Evolutionary conservation across 1,284 basidiomycete genomes (phyloP).

Genomic region (Ceratobasidium sp.): DNA sequence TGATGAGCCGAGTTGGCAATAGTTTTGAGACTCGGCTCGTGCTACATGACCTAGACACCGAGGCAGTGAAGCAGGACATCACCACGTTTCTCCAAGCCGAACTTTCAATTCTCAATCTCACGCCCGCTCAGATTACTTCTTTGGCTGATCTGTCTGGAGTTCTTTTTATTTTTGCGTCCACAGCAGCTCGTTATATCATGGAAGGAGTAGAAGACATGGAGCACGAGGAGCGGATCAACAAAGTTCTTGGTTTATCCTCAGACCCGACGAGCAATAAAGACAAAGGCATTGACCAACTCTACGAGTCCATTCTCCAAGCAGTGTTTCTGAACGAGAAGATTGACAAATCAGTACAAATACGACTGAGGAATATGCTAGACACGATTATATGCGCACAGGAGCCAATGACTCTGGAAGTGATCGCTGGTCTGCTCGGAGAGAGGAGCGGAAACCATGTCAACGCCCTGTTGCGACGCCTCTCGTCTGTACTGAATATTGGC

Average conservation of each 20-base stretch:
- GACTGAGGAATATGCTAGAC: constrained; percentile 5
- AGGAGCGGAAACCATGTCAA: too few species aligned
- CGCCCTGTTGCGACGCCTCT: background rate
- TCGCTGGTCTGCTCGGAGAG: background rate
- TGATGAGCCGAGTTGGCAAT: background rate
- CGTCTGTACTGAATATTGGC: background rate
- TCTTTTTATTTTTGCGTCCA: constrained; percentile 5
- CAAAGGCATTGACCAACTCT: background rate
- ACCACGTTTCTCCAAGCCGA: background rate
- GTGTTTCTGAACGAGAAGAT: constrained; percentile 1
- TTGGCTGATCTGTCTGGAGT: background rate
- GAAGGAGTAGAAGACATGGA: background rate
- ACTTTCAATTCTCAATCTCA: background rate
- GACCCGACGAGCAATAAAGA: background rate
- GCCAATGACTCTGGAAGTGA: background rate
- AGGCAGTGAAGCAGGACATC: constrained; percentile 1
- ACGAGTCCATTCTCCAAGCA: background rate
- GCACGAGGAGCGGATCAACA: background rate
- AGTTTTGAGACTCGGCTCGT: background rate
- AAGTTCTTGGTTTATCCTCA: too few species aligned
- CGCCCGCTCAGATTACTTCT: background rate
- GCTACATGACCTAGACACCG: background rate
- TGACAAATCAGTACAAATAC: background rate
- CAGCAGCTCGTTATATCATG: background rate
- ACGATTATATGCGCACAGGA: too few species aligned